A percentile compares a stretch with the other conserved stretches of the same genome.
phyloP scores from a whole-genome alignment of 495 filamentous ascomycete species.

The Immersiella caudata region DNA sequence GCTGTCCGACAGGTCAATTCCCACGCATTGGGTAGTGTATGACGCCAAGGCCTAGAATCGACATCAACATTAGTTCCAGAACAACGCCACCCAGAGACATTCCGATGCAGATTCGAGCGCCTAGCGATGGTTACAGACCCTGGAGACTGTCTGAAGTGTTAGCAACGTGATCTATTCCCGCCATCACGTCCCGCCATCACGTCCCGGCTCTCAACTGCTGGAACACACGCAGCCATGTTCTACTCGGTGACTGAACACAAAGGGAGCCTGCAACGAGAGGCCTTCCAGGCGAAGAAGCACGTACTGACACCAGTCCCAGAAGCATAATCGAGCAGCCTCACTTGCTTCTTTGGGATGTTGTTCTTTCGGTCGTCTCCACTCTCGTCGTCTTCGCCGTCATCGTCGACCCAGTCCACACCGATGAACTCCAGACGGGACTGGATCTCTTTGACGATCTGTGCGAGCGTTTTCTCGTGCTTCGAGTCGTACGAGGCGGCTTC shows the following conservation, averaged over 20 bases:
- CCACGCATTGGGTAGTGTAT: slow-evolving; percentile 61
- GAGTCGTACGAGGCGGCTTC: slow-evolving; percentile 46
- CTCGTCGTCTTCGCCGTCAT: slow-evolving; percentile 35
- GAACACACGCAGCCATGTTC: no score
- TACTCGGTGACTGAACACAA: no score
- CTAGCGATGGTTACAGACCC: background rate
- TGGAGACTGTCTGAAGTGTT: slow-evolving; percentile 2
- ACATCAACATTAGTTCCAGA: slow-evolving; percentile 4
- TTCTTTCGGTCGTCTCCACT: slow-evolving; percentile 40
- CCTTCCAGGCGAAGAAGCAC: slow-evolving; percentile 12
- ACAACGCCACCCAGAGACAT: background rate
- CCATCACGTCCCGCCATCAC: background rate
- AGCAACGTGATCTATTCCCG: background rate
- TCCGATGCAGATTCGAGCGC: background rate
- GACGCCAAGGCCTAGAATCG: slow-evolving; percentile 59
- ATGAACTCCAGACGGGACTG: slow-evolving; percentile 61
- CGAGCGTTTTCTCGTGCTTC: slow-evolving; percentile 44
- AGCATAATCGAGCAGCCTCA: slow-evolving; percentile 73
- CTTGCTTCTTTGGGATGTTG: slow-evolving; percentile 43
- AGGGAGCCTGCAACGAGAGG: no score
- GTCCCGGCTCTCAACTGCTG: no score
- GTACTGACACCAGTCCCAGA: slow-evolving; percentile 67
- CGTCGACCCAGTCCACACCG: slow-evolving; percentile 57
- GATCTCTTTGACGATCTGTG: slow-evolving; percentile 50
- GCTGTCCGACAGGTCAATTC: slow-evolving; percentile 68